A percentile compares a stretch with the other conserved stretches of the same genome.
Conservation (phyloP, 2,329 filamentous ascomycete genomes). For the Xenoacremonium recifei region DNA sequence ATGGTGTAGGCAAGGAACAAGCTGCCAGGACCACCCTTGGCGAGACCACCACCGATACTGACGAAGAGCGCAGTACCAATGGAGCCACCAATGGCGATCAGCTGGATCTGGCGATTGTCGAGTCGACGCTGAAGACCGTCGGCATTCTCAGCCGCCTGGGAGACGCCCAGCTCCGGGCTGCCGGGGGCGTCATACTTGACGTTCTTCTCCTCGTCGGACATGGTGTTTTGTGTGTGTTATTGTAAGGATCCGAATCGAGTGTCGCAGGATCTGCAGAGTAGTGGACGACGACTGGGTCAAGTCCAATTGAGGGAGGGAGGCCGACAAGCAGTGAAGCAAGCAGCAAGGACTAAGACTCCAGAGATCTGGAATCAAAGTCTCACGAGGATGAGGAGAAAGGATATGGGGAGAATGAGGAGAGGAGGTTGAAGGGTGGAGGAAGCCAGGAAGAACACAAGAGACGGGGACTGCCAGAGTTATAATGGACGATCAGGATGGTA, state of each 20-base stretch:
- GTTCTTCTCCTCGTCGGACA: slow-evolving; percentile 25
- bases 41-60: slow-evolving; percentile 56
- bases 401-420: slow-evolving; percentile 6
- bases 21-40: slow-evolving; percentile 43
- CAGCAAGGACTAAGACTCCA: slow-evolving; percentile 8
- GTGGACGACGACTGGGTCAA: slow-evolving; percentile 6
- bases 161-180: slow-evolving; percentile 23
- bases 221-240: slow-evolving; percentile 14
- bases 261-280: too few relatives aligned
- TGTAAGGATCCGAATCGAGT: not conserved
- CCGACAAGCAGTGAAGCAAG: slow-evolving; percentile 23
- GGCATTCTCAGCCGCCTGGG: slow-evolving; percentile 29
- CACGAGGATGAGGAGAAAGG: not conserved
- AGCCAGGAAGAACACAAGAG: too few relatives aligned
- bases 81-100: slow-evolving; percentile 58
- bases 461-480: too few relatives aligned
- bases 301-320: slow-evolving; percentile 16
- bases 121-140: slow-evolving; percentile 46
- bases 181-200: slow-evolving; percentile 16
- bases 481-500: too few relatives aligned
- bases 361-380: slow-evolving; percentile 3
- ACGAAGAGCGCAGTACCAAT: slow-evolving; percentile 61
- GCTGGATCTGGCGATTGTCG: slow-evolving; percentile 55
- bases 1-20: slow-evolving; percentile 59
- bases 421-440: not conserved